Evolutionary conservation across 1,284 basidiomycete species (phyloP), one percentile per base, ranked within the genome.

Genomic region (Coniferiporia sulphurascens): DNA sequence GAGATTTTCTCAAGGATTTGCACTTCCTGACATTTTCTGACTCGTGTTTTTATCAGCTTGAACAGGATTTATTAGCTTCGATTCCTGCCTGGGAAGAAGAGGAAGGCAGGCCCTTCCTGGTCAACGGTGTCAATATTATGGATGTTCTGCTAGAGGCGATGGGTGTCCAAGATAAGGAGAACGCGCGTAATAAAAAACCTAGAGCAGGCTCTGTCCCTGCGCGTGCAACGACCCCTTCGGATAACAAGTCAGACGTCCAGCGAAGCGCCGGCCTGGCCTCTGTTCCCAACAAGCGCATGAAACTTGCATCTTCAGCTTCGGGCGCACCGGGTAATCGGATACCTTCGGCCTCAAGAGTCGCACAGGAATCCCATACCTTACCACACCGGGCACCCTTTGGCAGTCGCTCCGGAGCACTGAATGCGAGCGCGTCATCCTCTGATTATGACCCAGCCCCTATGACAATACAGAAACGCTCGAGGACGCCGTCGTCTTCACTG

Each of bases 21-120:
- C 36, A 36, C n/a, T 34, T 56, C 7, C 49, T 62, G 35, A 52
- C 60, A 17, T 21, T 57, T 17, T 46, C 22, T n/a, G 17, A 17
- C 45, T 21, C 32, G 21, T 8, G 2, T 50, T 60, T 63, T 32
- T 38, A 48, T 21, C 65, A 95, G 93, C 81, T 97, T 60, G 95
- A 98, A 73, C 85, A 87, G 65, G 94, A 98, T 62, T 78, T 99
- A 5, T 73, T 97, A 9, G 73, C 78, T 0, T 79, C 85, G 0
- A 85, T 99, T 56, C 91, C 95, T 0, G 75, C 78, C 7, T 99
- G 96, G 96, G 96, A 99, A 73, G 81, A 86, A 53, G 83, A 87
- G 64, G 78, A 88, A 17, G 84, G 83, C 0, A 80, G 84, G 17
- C 79, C 85, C 0, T 98, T 99, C 80, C 79, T 92, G 50, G 89